These are phyloP conservation scores for Vitrella brassicaformis DNA, from an alignment of 73 alveolate species.

Conservation along the genomic window DNA sequence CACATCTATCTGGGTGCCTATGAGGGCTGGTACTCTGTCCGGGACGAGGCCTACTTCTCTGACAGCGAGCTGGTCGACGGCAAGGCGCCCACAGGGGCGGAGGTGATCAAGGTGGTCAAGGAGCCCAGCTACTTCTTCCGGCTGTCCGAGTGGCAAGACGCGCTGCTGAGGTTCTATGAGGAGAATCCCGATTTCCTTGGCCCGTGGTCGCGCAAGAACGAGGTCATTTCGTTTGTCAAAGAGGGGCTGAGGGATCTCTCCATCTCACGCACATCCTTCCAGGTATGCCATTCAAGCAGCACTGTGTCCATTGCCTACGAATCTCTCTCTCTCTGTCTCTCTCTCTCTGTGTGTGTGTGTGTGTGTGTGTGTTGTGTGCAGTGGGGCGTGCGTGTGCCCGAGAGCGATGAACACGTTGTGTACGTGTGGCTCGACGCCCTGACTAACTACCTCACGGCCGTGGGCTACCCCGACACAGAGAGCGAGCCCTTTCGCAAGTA, in stretches of 20 bases:
- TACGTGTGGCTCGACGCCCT: conserved; percentile 64
- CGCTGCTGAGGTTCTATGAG: neutral
- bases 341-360: too few relatives aligned
- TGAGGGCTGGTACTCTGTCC: conserved; percentile 48
- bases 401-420: conserved; percentile 27
- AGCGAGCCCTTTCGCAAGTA: neutral
- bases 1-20: conserved; percentile 29
- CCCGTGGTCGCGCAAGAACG: conserved; percentile 15
- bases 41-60: conserved; percentile 44
- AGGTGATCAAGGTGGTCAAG: neutral
- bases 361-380: too few relatives aligned
- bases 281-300: too few relatives aligned
- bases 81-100: neutral
- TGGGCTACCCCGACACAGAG: neutral
- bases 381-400: conserved; percentile 59
- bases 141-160: neutral
- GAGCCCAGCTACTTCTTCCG: neutral
- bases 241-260: conserved; percentile 12
- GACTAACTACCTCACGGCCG: conserved; percentile 43
- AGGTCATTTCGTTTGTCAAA: conserved; percentile 14
- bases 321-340: too few relatives aligned
- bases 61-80: conserved; percentile 26
- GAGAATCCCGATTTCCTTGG: neutral
- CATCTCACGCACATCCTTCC: conserved; percentile 34
- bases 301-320: too few relatives aligned